Base-by-base conservation (phyloP, 2,329 filamentous ascomycete species). In the Trichoderma afroharzianum region DNA sequence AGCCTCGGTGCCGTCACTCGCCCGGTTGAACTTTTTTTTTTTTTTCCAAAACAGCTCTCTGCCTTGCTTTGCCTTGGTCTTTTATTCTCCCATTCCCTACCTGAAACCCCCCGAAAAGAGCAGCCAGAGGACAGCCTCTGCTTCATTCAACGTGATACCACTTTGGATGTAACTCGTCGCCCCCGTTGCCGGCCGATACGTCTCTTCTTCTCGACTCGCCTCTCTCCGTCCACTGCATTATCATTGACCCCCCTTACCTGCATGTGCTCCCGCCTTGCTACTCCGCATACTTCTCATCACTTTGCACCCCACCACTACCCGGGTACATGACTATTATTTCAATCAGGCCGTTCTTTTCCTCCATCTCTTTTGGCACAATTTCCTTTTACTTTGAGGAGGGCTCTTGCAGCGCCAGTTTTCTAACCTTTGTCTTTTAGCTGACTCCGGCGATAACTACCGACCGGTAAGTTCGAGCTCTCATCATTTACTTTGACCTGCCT, bases 401-500 rank as follows among this genome's bases (percentile, higher is more conserved):
- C 74, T 73, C 70, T 74, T 73, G 74, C 75, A 76, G 74, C 76
- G 72, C 71, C 72, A 72, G 68, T 24, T 74, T 79, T 84, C 83
- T 86, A 83, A 84, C 83, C 77, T 74, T 78, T 74, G 5, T 28
- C 74, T 80, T 81, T 77, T 81, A 89, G 88, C 88, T 80, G 88
- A 89, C 78, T 85, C 86, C 77, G 86, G 86, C 81, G 87, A 90
- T 78, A 89, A 83, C 75, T 90, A 89, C 81, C 87, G 88, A 80
- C 86, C 87, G 78, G 88, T 87, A 82, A 87, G 86, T 69, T n/a
- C n/a, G n/a, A n/a, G n/a, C n/a, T n/a, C n/a, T n/a, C 21, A 26
- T 58, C 55, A 59, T 72, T 53, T 68, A 30, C 61, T 67, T 43
- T n/a, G 43, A n/a, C 33, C 43, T 62, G 43, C 14, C 58, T 28